Evolutionary conservation across 2,329 filamentous ascomycete species (phyloP), one percentile per base, ranked within the genome.

Genomic region (Diaporthe destruens): DNA sequence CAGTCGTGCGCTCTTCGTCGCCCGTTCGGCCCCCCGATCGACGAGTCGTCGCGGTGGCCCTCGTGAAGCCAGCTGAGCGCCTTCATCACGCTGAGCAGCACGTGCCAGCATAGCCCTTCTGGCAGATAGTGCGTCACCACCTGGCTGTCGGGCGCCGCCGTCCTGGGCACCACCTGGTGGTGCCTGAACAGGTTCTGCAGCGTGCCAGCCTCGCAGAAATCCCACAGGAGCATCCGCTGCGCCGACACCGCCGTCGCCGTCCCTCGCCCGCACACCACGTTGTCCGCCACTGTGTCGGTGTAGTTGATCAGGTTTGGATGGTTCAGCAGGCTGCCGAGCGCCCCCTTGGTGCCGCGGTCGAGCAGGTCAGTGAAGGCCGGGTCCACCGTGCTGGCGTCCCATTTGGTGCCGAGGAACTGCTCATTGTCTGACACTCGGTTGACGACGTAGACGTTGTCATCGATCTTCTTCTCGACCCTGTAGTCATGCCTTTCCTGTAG

Each of bases 91-190:
- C 84, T 85, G 14, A 81, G 77, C 16, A 87, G 80, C 11, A 90
- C 87, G 76, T 90, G 87, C 88, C 88, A 90, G 74, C 87, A 87
- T 16, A 90, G 80, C 2, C 82, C 81, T 75, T 90, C 88, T 0
- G 87, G 87, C 16, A 88, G 77, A 74, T 86, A 86, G 16, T 77
- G 78, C 32, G 47, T 47, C 47, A 69, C 57, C 25, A 39, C 42
- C 25, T 61, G n/a, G n/a, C 61, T 51, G 29, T 54, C 42, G 44
- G n/a, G n/a, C 20, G 20, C 8, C 6, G 70, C 53, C 2, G 70
- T 72, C 47, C 75, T 53, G 20, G 76, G 73, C 6, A 74, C 16
- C 39, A 73, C n/a, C 34, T 73, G 71, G 67, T 76, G 75, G 34
- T 79, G 75, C 20, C 79, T 76, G 2, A 79, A 57, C 14, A 89